Evolutionary conservation across 2,329 filamentous ascomycete genomes (phyloP).

Genomic region (Metarhizium rileyi): DNA sequence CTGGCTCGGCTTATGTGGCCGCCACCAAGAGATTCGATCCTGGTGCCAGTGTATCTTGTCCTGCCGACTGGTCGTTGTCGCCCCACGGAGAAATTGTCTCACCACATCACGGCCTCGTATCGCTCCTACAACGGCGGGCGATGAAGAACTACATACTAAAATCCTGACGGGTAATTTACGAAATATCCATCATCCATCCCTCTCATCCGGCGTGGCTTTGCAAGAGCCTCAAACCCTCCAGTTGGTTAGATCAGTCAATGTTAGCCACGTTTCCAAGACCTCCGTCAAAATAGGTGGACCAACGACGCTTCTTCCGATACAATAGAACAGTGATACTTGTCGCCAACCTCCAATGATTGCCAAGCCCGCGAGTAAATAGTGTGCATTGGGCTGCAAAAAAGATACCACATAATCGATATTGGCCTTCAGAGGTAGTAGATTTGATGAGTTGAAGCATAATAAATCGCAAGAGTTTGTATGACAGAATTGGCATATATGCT

Average conservation of each 20-base stretch:
- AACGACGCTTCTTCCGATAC: not conserved
- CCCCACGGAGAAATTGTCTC: not conserved
- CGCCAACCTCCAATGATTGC: not conserved
- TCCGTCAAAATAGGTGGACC: not conserved
- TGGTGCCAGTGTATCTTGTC: not conserved
- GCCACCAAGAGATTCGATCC: not conserved
- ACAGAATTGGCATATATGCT: not conserved
- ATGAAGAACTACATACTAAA: constrained; percentile 25
- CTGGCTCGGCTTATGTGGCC: not conserved
- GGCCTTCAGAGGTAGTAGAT: not conserved
- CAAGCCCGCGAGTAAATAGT: not conserved
- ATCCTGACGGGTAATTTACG: constrained; percentile 28
- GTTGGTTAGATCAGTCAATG: not conserved
- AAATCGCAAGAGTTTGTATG: not conserved
- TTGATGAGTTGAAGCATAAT: not conserved
- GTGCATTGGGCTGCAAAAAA: not conserved
- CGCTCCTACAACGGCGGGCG: constrained; percentile 1
- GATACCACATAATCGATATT: not conserved
- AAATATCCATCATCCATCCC: constrained; percentile 5
- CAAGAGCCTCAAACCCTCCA: not conserved
- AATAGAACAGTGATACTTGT: not conserved
- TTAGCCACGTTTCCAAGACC: not conserved
- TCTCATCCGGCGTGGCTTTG: not conserved
- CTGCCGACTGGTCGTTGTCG: not conserved
- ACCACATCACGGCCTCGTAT: not conserved